These are phyloP conservation scores for Basipetospora chlamydospora DNA, from an alignment of 2,329 filamentous ascomycete species.

Conservation along the genomic window DNA sequence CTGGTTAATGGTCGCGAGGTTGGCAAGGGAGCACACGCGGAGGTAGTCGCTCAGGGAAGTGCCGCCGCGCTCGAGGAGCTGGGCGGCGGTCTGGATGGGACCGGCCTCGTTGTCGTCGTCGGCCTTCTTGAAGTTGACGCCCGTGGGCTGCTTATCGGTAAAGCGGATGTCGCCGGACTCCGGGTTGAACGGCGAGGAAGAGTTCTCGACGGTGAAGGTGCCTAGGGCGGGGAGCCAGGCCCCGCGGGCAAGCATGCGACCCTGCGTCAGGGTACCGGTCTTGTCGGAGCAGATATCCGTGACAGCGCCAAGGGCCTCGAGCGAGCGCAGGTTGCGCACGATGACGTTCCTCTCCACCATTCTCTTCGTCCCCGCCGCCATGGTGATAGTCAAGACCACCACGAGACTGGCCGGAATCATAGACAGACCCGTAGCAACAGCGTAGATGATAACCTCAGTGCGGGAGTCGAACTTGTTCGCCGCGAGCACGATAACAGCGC, in stretches of 20 bases:
- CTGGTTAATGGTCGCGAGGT: constrained; percentile 33
- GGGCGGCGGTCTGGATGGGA: constrained; percentile 12
- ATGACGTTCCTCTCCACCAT: constrained; percentile 40
- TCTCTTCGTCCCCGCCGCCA: constrained; percentile 36
- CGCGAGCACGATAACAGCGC: constrained; percentile 53
- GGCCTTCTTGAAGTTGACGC: constrained; percentile 23
- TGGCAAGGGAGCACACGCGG: constrained; percentile 42
- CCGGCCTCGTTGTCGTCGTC: constrained; percentile 13
- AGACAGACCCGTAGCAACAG: constrained; percentile 30
- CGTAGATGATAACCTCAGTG: constrained; percentile 44
- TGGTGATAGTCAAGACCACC: constrained; percentile 43
- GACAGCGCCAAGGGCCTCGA: constrained; percentile 47
- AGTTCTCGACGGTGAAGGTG: constrained; percentile 40
- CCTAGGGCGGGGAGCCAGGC: constrained; percentile 44
- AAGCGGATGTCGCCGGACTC: constrained; percentile 32
- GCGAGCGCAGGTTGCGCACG: constrained; percentile 33
- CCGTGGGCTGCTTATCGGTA: constrained; percentile 19
- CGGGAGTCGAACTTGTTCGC: constrained; percentile 42
- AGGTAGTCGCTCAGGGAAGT: constrained; percentile 36
- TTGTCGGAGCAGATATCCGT: constrained; percentile 41
- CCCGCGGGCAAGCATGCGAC: constrained; percentile 48
- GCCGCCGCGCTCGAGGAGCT: constrained; percentile 26
- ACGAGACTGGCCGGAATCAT: constrained; percentile 37
- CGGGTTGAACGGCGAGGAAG: constrained; percentile 42
- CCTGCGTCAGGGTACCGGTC: constrained; percentile 46